phyloP scores from a whole-genome alignment of 164 flowering plant species.

The Euptelea pleiosperma region DNA sequence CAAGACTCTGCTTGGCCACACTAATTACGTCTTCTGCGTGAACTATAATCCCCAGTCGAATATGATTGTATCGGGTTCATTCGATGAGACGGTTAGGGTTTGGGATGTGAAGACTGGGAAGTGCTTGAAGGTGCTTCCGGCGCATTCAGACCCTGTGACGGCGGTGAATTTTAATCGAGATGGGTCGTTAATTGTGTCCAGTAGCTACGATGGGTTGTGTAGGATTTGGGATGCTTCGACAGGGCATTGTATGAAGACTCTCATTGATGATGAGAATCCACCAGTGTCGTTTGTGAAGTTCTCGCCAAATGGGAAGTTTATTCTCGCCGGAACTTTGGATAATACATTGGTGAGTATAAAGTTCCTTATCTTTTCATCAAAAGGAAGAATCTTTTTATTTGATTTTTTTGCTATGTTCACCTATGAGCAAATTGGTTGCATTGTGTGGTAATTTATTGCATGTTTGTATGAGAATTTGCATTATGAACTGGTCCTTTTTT shows the following conservation, averaged over 20 bases:
- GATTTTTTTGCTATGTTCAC: constrained; percentile 1
- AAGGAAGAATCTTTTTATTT: too few relatives aligned
- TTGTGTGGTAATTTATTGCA: too few relatives aligned
- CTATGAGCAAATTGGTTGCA: too few relatives aligned
- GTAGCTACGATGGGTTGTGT: constrained; percentile 92
- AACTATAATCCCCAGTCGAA: constrained; percentile 88
- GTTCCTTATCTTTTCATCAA: background rate
- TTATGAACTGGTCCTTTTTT: too few relatives aligned
- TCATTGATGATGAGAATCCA: constrained; percentile 94
- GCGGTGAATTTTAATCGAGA: constrained; percentile 74
- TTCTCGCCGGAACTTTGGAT: constrained; percentile 90
- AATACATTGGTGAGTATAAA: constrained; percentile 65
- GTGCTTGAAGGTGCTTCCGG: constrained; percentile 90
- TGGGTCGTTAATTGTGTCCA: constrained; percentile 72
- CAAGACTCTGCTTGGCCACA: constrained; percentile 80
- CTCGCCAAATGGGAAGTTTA: constrained; percentile 91
- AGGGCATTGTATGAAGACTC: constrained; percentile 95
- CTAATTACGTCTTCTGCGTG: constrained; percentile 91
- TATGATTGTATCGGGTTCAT: constrained; percentile 81
- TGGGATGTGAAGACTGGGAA: constrained; percentile 94
- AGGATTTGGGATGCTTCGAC: constrained; percentile 93
- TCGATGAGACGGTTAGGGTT: constrained; percentile 92
- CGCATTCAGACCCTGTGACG: constrained; percentile 93
- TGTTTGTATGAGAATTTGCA: too few relatives aligned
- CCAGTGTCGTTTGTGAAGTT: constrained; percentile 88